Conservation (phyloP, 2,329 filamentous ascomycete genomes). For the Beauveria pseudobassiana region DNA sequence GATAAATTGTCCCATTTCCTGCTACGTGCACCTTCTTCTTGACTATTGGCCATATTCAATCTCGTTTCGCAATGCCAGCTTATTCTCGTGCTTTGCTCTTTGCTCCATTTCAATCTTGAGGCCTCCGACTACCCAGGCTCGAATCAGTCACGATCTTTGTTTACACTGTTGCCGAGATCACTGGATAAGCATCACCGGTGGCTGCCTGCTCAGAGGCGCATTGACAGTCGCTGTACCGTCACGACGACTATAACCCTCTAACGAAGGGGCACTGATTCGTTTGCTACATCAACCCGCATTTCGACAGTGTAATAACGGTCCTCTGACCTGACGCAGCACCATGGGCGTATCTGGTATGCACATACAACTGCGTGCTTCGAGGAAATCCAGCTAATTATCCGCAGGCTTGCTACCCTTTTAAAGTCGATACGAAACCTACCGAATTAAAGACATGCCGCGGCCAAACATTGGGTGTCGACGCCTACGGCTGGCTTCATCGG, state of each 20-base stretch:
- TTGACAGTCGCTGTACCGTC: neutral
- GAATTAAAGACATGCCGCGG: constrained; percentile 82
- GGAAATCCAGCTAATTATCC: constrained; percentile 15
- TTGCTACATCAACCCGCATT: neutral
- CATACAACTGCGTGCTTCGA: neutral
- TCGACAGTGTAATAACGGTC: neutral
- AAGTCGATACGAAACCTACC: constrained; percentile 88
- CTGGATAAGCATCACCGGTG: neutral
- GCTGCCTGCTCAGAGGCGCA: neutral
- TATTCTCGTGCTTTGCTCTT: neutral
- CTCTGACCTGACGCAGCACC: constrained; percentile 11
- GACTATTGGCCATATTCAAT: neutral
- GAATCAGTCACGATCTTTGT: neutral
- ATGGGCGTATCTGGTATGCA: constrained; percentile 32
- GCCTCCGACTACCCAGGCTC: neutral
- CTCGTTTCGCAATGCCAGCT: neutral
- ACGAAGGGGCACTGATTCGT: neutral
- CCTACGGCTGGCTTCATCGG: constrained; percentile 96
- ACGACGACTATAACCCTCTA: neutral
- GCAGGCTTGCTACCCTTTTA: constrained; percentile 80
- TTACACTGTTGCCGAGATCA: neutral
- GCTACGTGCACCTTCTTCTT: neutral
- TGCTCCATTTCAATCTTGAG: neutral
- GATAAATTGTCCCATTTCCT: neutral
- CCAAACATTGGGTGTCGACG: constrained; percentile 88